Base-by-base conservation (phyloP, 208 protist species). In the Trypanosoma melophagium region DNA sequence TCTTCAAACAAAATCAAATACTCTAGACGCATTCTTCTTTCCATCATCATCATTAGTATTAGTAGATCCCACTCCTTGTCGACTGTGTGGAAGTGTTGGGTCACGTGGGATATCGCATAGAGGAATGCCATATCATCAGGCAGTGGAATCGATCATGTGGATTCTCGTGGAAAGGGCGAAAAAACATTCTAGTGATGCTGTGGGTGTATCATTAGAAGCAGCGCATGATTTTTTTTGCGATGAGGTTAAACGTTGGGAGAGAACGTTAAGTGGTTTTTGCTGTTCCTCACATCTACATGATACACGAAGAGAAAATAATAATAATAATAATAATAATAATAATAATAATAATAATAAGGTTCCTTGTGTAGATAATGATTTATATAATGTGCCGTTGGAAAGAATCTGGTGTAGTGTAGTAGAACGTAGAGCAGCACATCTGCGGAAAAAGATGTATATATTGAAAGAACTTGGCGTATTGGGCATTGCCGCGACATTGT, bases 21-120 rank as follows among this genome's bases (percentile, higher is more conserved):
- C 53, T 21, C 13, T 31, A 13, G 57, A 75, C 17, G 56, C 50
- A n/a, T 75, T 75, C 49, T 65, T 75, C 35, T 65, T 75, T 51
- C 44, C 56, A 21, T 24, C n/a, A 28, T 25, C 54, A 3, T 35
- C n/a, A n/a, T n/a, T n/a, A n/a, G n/a, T n/a, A n/a, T n/a, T n/a
- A n/a, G n/a, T n/a, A 4, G 25, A 60, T 31, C 19, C 41, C 1
- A 64, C 59, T 21, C 10, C 24, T 17, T 75, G 69, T 42, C 69
- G 69, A 7, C 55, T 75, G 0, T 75, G 69, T 40, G 69, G 62
- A 10, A 44, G 60, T 21, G 62, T 65, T n/a, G 13, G 31, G 24
- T 45, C 22, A n/a, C 14, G 45, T 19, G 45, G 60, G 4, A 13
- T 35, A 16, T 2, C 49, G 13, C 69, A 75, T 49, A 47, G 22